Evolutionary conservation across 345 rosid species (phyloP).

Genomic region (Hibiscus tridactylites): DNA sequence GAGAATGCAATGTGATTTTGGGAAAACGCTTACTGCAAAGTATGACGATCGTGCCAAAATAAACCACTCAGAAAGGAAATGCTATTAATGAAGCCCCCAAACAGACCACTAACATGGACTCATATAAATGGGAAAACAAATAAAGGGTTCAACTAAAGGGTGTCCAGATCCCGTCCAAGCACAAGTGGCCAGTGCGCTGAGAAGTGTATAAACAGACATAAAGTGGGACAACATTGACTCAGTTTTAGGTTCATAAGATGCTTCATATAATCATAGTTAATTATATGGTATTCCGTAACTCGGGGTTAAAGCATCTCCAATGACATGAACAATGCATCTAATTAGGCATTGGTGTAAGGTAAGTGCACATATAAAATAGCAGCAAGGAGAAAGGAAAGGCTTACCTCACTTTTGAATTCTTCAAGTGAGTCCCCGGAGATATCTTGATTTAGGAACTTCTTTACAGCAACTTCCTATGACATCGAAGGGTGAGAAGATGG

Average conservation of each 20-base stretch:
- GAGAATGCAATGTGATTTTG: background rate
- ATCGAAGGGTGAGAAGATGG: slow-evolving; percentile 13
- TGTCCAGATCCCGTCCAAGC: too few relatives aligned
- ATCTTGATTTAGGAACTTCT: slow-evolving; percentile 85
- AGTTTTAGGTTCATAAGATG: background rate
- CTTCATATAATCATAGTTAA: background rate
- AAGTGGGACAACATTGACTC: background rate
- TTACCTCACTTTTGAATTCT: slow-evolving; percentile 88
- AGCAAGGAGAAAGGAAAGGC: slow-evolving; percentile 9
- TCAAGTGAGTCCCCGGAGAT: slow-evolving; percentile 67
- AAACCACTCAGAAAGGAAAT: background rate
- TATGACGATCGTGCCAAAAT: background rate
- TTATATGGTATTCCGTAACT: background rate
- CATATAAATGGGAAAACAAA: background rate
- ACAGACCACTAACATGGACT: background rate
- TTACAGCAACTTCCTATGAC: slow-evolving; percentile 87
- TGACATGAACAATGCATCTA: background rate
- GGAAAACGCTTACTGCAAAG: background rate
- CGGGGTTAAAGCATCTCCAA: background rate
- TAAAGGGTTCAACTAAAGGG: too few relatives aligned
- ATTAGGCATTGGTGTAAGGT: slow-evolving; percentile 1
- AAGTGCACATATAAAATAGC: background rate
- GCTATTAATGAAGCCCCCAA: background rate
- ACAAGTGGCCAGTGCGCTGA: too few relatives aligned
- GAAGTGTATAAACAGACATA: background rate